A percentile compares a stretch with the other conserved stretches of the same genome.
Evolutionary conservation across 805 yeast species (phyloP).

Genomic region (Wickerhamomyces pijperi): DNA sequence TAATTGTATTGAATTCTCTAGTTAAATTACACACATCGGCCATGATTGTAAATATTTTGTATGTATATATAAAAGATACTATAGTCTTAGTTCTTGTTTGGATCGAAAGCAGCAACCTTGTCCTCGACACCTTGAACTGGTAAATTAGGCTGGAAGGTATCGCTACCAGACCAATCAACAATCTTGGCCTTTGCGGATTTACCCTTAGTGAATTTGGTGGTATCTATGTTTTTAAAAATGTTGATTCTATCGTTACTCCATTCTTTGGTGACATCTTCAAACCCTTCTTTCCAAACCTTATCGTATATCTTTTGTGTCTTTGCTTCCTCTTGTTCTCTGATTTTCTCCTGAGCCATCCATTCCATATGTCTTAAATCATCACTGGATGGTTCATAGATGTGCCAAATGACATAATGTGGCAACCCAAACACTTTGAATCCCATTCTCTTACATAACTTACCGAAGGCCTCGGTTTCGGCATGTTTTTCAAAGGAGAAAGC

Average conservation of each 20-base stretch:
- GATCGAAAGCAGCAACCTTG: constrained; percentile 21
- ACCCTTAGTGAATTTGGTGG: constrained; percentile 34
- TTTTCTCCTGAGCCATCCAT: constrained; percentile 83
- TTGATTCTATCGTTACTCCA: constrained; percentile 69
- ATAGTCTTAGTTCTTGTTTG: constrained; percentile 1
- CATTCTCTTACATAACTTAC: constrained; percentile 79
- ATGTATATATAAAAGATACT: too few relatives aligned
- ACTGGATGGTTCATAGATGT: constrained; percentile 87
- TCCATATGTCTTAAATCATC: constrained; percentile 87
- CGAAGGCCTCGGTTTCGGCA: constrained; percentile 98
- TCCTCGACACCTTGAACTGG: constrained; percentile 14
- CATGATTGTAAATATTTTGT: too few relatives aligned
- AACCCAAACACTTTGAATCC: constrained; percentile 83
- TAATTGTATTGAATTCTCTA: too few relatives aligned
- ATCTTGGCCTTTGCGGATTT: constrained; percentile 6
- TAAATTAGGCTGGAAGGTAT: constrained; percentile 18
- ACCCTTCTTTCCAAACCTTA: constrained; percentile 69
- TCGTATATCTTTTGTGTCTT: constrained; percentile 55
- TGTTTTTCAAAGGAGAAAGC: constrained; percentile 93
- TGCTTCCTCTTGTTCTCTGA: constrained; percentile 50
- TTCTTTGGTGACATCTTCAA: constrained; percentile 59
- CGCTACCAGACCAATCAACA: constrained; percentile 68
- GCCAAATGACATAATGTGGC: constrained; percentile 96
- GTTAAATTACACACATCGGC: too few relatives aligned
- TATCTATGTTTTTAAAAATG: constrained; percentile 71